Percentiles rank a stretch among this genome's conserved stretches.
Conservation (phyloP, 352 stramenopile species). For the Phytophthora fragariaefolia region DNA sequence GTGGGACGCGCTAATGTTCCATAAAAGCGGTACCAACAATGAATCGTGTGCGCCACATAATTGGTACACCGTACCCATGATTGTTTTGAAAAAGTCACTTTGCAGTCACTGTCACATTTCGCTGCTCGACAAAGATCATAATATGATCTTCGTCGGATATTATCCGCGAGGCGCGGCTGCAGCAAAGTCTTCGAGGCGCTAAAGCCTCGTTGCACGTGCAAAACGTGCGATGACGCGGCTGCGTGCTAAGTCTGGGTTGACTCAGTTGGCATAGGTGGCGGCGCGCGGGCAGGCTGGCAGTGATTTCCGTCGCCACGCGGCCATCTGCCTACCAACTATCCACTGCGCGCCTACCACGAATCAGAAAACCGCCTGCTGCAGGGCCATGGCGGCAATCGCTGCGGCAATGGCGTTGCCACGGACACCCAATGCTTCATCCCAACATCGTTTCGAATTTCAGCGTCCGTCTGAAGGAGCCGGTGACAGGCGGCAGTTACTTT, state of each 20-base stretch:
- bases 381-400: not conserved
- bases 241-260: slow-evolving; percentile 11
- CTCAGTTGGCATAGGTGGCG: slow-evolving; percentile 4
- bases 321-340: not conserved
- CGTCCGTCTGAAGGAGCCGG: not conserved
- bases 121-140: not conserved
- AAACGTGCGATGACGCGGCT: slow-evolving; percentile 9
- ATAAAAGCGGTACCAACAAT: not conserved
- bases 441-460: not conserved
- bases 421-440: not conserved
- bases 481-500: not conserved
- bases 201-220: not conserved
- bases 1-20: not conserved
- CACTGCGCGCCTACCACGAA: not conserved
- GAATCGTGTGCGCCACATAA: not conserved
- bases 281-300: not conserved
- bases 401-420: too few species aligned
- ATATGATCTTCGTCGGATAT: too few species aligned
- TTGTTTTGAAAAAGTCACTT: not conserved
- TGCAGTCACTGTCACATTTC: not conserved
- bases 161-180: too few species aligned
- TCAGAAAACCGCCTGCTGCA: not conserved
- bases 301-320: not conserved
- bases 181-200: too few species aligned
- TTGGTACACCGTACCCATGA: not conserved